Conservation (phyloP, 192 early-diverging fungal genomes). For the Thoreauomyces humboldtii region DNA sequence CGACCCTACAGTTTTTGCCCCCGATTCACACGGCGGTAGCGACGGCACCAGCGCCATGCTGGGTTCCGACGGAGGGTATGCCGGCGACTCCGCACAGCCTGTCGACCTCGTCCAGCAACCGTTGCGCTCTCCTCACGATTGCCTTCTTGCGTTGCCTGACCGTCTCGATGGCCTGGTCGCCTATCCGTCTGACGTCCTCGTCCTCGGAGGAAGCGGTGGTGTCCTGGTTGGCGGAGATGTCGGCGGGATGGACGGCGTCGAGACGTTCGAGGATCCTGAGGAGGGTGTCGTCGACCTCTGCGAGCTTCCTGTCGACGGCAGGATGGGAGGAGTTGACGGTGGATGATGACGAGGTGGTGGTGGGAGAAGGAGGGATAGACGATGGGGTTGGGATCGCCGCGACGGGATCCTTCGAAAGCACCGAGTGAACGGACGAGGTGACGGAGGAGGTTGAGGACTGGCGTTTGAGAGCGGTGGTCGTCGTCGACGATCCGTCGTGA, state of each 20-base stretch:
- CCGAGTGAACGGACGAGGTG: neutral
- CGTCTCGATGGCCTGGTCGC: slow-evolving; percentile 1
- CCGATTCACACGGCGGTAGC: too few relatives aligned
- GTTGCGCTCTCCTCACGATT: slow-evolving; percentile 16
- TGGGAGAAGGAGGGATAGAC: neutral
- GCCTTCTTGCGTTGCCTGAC: slow-evolving; percentile 8
- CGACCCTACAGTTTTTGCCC: too few relatives aligned
- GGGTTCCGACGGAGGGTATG: slow-evolving; percentile 9
- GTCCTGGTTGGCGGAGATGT: neutral
- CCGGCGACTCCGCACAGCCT: slow-evolving; percentile 23
- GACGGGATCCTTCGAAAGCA: neutral
- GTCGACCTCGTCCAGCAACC: slow-evolving; percentile 20
- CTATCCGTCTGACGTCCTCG: neutral
- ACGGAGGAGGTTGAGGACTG: neutral
- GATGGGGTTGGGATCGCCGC: neutral
- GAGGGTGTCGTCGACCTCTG: slow-evolving; percentile 35
- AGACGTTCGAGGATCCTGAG: slow-evolving; percentile 33
- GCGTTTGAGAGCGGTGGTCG: neutral
- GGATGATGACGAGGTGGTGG: neutral
- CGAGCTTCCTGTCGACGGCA: slow-evolving; percentile 13
- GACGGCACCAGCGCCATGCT: too few relatives aligned
- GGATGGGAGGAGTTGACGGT: neutral
- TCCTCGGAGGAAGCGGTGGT: slow-evolving; percentile 1
- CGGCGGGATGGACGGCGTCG: slow-evolving; percentile 31
- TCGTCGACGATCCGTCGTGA: neutral